A percentile compares a stretch with the other conserved stretches of the same genome.
These are phyloP conservation scores for Achlya hypogyna DNA, from an alignment of 352 stramenopile species.

Conservation along the genomic window DNA sequence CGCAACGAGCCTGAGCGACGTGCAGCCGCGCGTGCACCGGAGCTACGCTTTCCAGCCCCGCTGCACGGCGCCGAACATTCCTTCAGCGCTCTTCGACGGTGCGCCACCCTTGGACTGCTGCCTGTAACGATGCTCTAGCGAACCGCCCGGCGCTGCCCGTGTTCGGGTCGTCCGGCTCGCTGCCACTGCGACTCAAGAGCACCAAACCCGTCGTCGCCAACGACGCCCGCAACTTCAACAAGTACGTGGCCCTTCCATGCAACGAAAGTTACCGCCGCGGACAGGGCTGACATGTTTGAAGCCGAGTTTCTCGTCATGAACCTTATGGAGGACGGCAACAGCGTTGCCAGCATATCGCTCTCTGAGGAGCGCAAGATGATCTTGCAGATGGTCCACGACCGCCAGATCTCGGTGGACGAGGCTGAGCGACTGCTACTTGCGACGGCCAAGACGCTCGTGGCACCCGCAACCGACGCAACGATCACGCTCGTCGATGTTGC, in stretches of 20 bases:
- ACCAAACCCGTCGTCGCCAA: constrained; percentile 8
- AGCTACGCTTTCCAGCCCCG: not conserved
- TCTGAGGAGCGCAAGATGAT: constrained; percentile 14
- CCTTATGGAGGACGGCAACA: not conserved
- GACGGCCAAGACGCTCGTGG: not conserved
- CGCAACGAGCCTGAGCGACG: not conserved
- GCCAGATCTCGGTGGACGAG: constrained; percentile 7
- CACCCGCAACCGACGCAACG: not conserved
- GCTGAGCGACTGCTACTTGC: constrained; percentile 9
- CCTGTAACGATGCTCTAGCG: not conserved
- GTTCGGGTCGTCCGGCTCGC: not conserved
- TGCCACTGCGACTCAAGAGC: constrained; percentile 5
- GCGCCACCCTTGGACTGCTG: not conserved
- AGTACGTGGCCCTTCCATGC: too few relatives aligned
- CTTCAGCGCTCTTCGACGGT: not conserved
- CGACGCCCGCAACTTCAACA: not conserved
- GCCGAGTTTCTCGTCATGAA: not conserved
- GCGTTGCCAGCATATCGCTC: not conserved
- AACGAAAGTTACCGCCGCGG: too few relatives aligned
- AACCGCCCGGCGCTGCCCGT: not conserved
- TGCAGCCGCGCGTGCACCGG: not conserved
- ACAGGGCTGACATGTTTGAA: not conserved
- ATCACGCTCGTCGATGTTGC: constrained; percentile 1
- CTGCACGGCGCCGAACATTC: not conserved
- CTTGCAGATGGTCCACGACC: constrained; percentile 9